Evolutionary conservation across 176 grass and related monocot species (phyloP), one percentile per base, ranked within the genome.

Genomic region (Neostapfia colusana): DNA sequence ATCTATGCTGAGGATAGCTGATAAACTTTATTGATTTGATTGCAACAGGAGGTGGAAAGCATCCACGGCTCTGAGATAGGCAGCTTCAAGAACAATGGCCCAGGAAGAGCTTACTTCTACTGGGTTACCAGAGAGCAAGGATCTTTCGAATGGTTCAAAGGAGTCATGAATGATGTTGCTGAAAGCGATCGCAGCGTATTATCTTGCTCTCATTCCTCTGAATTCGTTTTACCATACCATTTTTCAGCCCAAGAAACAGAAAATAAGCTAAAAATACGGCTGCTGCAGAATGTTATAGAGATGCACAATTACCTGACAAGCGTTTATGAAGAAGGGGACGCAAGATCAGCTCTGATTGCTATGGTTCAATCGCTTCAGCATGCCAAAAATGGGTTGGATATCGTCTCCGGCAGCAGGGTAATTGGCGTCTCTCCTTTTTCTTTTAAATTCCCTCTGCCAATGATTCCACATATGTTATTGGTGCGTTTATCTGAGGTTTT

Each of bases 231-330:
- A 31, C 45, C 3, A 59, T 79, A 60, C 24, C 16, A 54, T 43
- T 40, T 7, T 44, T 69, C 23, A 14, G 28, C 38, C 5, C 12
- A 54, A 49, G 43, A 80, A n/a, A n/a, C n/a, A n/a, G n/a, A 58
- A 80, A 57, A n/a, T 81, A 80, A 70, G 54, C 48, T 74, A n/a
- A 8, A 84, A 84, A 41, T 72, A 69, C 83, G 63, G 68, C 41
- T 84, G 75, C 79, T 89, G 81, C 81, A 99, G 96, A 85, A 95
- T 85, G 67, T 89, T 42, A 95, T 99, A 74, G 96, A 99, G 83
- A 99, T 99, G 92, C 96, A 99, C 82, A 93, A 99, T 78, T 95
- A 99, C 75, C 92, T 99, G 51, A 95, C 96, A 35, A 99, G 96
- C 54, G 96, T 99, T 54, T 99, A 99, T 60, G 96, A 99, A 89